Evolutionary conservation across 495 filamentous ascomycete genomes (phyloP).

Genomic region (Podospora fimiseda): DNA sequence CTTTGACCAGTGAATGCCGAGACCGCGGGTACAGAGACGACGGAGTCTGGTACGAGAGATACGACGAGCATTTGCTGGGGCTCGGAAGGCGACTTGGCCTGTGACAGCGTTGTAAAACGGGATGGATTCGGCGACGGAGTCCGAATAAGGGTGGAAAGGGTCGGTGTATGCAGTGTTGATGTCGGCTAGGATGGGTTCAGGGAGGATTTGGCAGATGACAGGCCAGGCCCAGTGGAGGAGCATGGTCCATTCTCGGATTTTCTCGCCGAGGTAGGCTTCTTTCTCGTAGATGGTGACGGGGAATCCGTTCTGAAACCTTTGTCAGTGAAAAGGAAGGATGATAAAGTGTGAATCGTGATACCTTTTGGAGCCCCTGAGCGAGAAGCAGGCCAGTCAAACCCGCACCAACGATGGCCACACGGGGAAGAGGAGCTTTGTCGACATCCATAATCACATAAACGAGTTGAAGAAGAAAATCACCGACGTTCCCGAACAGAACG

Average conservation of each 20-base stretch:
- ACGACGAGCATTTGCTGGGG: not conserved
- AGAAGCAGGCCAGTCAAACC: constrained; percentile 4
- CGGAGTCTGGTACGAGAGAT: constrained; percentile 3
- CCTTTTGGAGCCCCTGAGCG: constrained; percentile 7
- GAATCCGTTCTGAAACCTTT: constrained; percentile 6
- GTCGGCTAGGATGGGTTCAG: not conserved
- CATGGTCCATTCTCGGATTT: constrained; percentile 17
- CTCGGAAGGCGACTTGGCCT: not conserved
- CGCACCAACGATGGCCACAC: constrained; percentile 4
- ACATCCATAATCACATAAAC: too few species aligned
- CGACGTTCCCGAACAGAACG: too few species aligned
- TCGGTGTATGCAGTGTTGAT: constrained; percentile 6
- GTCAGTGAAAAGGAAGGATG: not conserved
- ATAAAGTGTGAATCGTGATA: not conserved
- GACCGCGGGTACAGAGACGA: not conserved
- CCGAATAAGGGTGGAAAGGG: constrained; percentile 1
- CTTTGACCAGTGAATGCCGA: constrained; percentile 5
- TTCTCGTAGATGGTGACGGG: constrained; percentile 9
- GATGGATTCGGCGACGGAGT: constrained; percentile 1
- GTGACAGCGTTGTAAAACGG: constrained; percentile 7
- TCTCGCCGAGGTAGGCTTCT: constrained; percentile 1
- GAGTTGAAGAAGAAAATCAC: too few species aligned
- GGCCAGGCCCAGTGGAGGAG: constrained; percentile 15
- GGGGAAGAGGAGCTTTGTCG: not conserved
- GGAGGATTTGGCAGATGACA: constrained; percentile 6